Evolutionary conservation across 352 stramenopile genomes (phyloP), one percentile per base, ranked within the genome.

Genomic region (Globisporangium parvum): DNA sequence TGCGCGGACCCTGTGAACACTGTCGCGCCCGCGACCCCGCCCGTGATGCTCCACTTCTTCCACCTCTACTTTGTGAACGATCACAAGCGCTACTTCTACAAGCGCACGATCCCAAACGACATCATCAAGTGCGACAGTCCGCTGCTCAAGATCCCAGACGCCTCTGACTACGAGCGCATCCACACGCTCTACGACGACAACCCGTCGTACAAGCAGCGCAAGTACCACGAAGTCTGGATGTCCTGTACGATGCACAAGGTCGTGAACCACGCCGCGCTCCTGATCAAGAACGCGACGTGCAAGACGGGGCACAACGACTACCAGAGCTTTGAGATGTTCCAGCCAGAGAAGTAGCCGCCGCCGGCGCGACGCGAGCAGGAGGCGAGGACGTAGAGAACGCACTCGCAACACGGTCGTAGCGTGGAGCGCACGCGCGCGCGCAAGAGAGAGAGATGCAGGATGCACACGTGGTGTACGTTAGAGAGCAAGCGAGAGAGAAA

Each of bases 1-100:
- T 82, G 75, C 55, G 44, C 10, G 8, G 45, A 50, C 23, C 23
- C 23, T 4, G 23, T 50, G 20, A 35, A 35, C 23, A 21, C 24
- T 2, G 45, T 53, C 3, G 23, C 33, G 26, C 48, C 48, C 6
- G 23, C 31, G 14, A 26, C 4, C 28, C 48, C 48, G 48, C 48
- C 48, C 18, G 11, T 44, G 48, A 20, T 8, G 28, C 18, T 53
- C 11, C 48, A 53, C 31, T 53, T 44, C 31, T 53, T 44, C 18
- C 48, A 53, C 48, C 18, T 42, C 17, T 53, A 53, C 48, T 53
- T 44, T 42, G 28, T 42, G 18, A 42, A 42, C 48, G 48, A 53
- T 17, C 18, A 53, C 14, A 17, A 20, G 8, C 48, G 48, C 11
- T 42, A 53, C 48, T 53, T 53, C 40, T 53, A 53, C 48, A 53